These are phyloP conservation scores for Trichoderma atroviride DNA, from an alignment of 2,329 filamentous ascomycete genomes.

Conservation along the genomic window DNA sequence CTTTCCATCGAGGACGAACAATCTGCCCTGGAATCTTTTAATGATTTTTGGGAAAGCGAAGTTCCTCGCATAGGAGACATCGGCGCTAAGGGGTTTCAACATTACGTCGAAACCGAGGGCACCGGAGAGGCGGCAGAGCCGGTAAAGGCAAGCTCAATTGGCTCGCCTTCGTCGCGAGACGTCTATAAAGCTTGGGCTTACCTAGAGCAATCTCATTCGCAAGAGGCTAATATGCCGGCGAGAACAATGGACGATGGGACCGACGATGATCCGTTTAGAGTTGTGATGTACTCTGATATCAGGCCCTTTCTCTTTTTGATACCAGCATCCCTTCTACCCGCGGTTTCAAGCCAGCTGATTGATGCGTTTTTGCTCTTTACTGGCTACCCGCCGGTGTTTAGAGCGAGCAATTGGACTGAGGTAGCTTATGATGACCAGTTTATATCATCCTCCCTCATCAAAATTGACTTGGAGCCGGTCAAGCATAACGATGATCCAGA, in stretches of 20 bases:
- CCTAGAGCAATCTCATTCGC: constrained; percentile 55
- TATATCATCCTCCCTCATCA: constrained; percentile 27
- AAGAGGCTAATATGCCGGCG: constrained; percentile 63
- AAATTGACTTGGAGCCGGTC: constrained; percentile 9
- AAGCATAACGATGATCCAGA: constrained; percentile 28
- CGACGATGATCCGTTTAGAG: constrained; percentile 80
- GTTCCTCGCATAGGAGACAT: constrained; percentile 75
- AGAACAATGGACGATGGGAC: constrained; percentile 73
- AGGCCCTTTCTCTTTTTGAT: constrained; percentile 61
- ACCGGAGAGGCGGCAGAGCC: constrained; percentile 48
- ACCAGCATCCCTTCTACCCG: constrained; percentile 42
- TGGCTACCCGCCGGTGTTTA: constrained; percentile 58
- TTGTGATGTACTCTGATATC: constrained; percentile 80
- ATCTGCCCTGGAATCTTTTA: constrained; percentile 52
- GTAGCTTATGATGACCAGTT: constrained; percentile 39
- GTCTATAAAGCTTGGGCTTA: constrained; percentile 55
- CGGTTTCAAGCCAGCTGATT: constrained; percentile 54
- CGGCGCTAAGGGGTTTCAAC: constrained; percentile 69
- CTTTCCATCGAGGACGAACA: constrained; percentile 33
- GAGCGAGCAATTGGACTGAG: constrained; percentile 35
- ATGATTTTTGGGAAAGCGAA: constrained; percentile 87
- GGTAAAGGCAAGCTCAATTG: constrained; percentile 23
- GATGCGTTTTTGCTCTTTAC: constrained; percentile 73
- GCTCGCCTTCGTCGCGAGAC: constrained; percentile 42
- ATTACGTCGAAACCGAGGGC: constrained; percentile 47